Evolutionary conservation across 129 eudicot species (phyloP).

Genomic region (Helianthus annuus): DNA sequence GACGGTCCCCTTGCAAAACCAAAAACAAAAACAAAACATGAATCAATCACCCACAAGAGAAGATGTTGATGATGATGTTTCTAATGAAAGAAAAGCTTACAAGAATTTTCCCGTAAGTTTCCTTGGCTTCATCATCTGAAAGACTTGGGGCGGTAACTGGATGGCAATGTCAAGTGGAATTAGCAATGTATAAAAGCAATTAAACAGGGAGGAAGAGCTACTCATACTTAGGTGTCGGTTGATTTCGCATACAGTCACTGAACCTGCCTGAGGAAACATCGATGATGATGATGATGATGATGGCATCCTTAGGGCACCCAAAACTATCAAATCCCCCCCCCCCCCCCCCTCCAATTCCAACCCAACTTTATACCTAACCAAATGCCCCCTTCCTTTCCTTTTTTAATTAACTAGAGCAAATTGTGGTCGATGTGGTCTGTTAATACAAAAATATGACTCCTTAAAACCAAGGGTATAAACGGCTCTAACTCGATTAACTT

Average conservation of each 20-base stretch:
- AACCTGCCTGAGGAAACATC: constrained; percentile 71
- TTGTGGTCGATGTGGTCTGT: too few species aligned
- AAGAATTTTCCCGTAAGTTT: constrained; percentile 72
- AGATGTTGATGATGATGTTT: background rate
- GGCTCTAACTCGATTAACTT: too few species aligned
- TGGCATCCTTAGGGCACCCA: constrained; percentile 47
- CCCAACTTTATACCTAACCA: too few species aligned
- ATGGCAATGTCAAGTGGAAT: background rate
- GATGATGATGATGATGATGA: constrained; percentile 24
- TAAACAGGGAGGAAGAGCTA: constrained; percentile 6
- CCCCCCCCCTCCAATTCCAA: too few species aligned
- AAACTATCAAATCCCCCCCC: too few species aligned
- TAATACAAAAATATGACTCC: too few species aligned
- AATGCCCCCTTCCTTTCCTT: too few species aligned
- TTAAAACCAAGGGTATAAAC: too few species aligned
- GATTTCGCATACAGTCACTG: constrained; percentile 92
- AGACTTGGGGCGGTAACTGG: constrained; percentile 71
- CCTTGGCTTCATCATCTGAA: constrained; percentile 73
- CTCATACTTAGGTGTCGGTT: constrained; percentile 69
- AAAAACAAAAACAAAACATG: background rate
- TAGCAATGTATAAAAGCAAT: background rate
- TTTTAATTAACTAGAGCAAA: too few species aligned
- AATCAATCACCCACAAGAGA: background rate
- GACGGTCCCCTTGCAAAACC: constrained; percentile 55
- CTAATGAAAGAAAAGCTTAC: constrained; percentile 32